These are phyloP conservation scores for Fraxinus nigra DNA, from an alignment of 305 asterid species.

Conservation along the genomic window DNA sequence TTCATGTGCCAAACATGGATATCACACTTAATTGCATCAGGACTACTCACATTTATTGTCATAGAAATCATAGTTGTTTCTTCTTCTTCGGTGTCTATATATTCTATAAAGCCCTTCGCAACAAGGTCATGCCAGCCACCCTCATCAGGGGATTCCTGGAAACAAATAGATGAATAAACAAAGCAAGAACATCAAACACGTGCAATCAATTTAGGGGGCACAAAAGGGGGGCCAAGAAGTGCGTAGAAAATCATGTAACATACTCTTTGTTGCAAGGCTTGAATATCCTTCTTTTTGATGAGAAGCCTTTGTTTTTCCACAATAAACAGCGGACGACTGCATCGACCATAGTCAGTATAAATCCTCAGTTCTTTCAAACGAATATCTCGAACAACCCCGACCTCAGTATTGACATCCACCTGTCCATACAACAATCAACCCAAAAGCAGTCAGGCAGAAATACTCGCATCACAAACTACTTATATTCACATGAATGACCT, in stretches of 20 bases:
- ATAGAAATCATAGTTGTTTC: constrained; percentile 99
- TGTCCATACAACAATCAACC: constrained; percentile 30
- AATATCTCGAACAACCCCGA: constrained; percentile 92
- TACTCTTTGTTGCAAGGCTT: constrained; percentile 86
- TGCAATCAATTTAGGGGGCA: background rate
- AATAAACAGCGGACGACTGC: constrained; percentile 97
- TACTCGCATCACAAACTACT: background rate
- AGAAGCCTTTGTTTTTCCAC: constrained; percentile 91
- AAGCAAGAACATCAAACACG: constrained; percentile 1
- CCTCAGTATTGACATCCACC: constrained; percentile 98
- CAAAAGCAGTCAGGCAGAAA: constrained; percentile 10
- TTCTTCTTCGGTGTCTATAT: constrained; percentile 92
- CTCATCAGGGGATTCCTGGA: constrained; percentile 86
- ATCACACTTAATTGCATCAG: background rate
- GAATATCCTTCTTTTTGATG: constrained; percentile 78
- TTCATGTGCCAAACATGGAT: background rate
- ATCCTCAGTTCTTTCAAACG: constrained; percentile 90
- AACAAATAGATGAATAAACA: constrained; percentile 18
- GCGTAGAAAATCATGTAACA: constrained; percentile 23
- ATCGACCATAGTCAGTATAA: constrained; percentile 96
- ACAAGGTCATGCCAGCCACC: constrained; percentile 93
- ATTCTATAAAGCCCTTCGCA: constrained; percentile 82
- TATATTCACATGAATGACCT: background rate
- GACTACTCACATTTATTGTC: constrained; percentile 77
- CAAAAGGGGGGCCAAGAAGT: background rate